Base-by-base conservation (phyloP, 768 basidiomycete species). In the Clitopilus passeckerianus region DNA sequence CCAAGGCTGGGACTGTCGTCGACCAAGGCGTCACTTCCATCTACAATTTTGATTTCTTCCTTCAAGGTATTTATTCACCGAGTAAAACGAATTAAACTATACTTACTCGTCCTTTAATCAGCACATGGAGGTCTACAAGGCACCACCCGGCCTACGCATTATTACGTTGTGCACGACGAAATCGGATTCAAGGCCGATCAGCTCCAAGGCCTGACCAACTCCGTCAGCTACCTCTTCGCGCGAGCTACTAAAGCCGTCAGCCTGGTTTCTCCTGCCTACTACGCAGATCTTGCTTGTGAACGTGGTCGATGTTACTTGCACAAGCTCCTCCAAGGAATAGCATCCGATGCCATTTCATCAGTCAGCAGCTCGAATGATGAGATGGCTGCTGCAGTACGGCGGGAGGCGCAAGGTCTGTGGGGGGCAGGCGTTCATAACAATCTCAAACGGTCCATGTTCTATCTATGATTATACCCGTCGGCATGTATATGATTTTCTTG, bases 181-280 rank as follows among this genome's bases (percentile, higher is more conserved):
- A 87, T 86, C 62, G 74, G 70, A 5, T 84, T 93, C 61, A 75
- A 71, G 5, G 85, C 90, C 0, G 90, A 95, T 68, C 76, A 80
- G 12, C 72, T 93, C 5, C 92, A 95, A 68, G 72, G 75, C 33
- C 78, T 91, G 53, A 87, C 89, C 18, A 87, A 93, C 69, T 71
- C 82, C 12, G 77, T 86, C 60, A 85, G 86, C 70, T 93, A 92
- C 70, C 80, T 90, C 69, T 95, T 91, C 65, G 90, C 89, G 5
- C 86, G 93, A 15, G 91, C 93, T 1, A 95, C 93, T 2, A 90
- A 91, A 64, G 89, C 91, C 0, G 93, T 95, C 55, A 91, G 89
- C 66, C 78, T 93, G 20, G 82, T 86, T 10, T 90, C 91, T 0
- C 87, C 91, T 0, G 91, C 91, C 0, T 91, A 91, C 68, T 92